A percentile compares a stretch with the other conserved stretches of the same genome.
phyloP scores from a whole-genome alignment of 768 basidiomycete genomes.

The Suillus fuscotomentosus region DNA sequence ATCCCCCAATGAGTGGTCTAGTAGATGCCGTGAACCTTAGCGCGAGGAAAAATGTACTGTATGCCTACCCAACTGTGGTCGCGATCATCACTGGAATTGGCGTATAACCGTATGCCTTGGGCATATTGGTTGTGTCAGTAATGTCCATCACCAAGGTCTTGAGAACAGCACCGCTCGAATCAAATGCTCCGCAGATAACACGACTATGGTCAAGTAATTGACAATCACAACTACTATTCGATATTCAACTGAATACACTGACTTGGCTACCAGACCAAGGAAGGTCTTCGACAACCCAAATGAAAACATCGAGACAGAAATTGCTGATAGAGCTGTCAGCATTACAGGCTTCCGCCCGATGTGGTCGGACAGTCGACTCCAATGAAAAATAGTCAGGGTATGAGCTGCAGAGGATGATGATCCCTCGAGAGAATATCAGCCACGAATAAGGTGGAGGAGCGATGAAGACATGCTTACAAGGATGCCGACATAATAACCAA shows the following conservation, averaged over 20 bases:
- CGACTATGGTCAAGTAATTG: constrained; percentile 29
- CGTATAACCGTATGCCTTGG: constrained; percentile 53
- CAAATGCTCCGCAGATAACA: constrained; percentile 43
- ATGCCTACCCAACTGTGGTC: constrained; percentile 39
- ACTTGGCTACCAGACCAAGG: constrained; percentile 42
- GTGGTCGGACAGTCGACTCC: constrained; percentile 49
- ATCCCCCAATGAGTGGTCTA: constrained; percentile 70
- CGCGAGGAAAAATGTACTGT: constrained; percentile 9
- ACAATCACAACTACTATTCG: not conserved
- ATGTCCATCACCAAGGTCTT: constrained; percentile 48
- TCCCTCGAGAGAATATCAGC: constrained; percentile 30
- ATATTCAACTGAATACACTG: not conserved
- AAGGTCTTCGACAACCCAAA: constrained; percentile 49
- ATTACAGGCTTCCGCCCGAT: constrained; percentile 49
- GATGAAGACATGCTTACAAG: constrained; percentile 32
- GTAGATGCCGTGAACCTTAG: not conserved
- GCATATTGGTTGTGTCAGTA: constrained; percentile 31
- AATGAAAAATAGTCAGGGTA: constrained; percentile 44
- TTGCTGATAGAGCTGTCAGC: constrained; percentile 41
- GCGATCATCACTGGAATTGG: constrained; percentile 48
- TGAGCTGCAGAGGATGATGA: constrained; percentile 49
- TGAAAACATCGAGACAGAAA: constrained; percentile 43
- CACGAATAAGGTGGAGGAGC: constrained; percentile 28
- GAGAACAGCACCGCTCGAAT: constrained; percentile 52
- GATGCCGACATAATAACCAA: constrained; percentile 48